phyloP scores from a whole-genome alignment of 345 rosid genomes.

The Hypericum androsaemum region DNA sequence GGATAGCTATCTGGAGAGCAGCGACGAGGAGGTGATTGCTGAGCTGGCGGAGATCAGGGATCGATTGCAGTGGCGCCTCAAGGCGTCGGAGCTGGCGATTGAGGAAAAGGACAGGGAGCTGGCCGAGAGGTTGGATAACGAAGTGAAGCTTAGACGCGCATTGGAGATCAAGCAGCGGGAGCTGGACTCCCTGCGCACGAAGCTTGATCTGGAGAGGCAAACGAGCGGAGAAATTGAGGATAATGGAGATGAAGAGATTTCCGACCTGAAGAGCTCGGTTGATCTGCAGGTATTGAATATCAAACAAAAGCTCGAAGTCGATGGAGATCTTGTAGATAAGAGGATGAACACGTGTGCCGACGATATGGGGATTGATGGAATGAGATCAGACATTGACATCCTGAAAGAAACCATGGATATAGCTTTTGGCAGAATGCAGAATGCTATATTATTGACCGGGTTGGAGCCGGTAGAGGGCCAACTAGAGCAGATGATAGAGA shows the following conservation, averaged over 20 bases:
- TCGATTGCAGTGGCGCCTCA: slow-evolving; percentile 57
- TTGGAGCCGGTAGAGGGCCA: no score
- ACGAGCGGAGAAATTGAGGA: slow-evolving; percentile 20
- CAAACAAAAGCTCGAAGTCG: slow-evolving; percentile 54
- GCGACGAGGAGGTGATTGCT: slow-evolving; percentile 44
- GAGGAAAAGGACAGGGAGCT: slow-evolving; percentile 54
- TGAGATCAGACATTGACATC: slow-evolving; percentile 50
- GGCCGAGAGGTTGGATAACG: slow-evolving; percentile 24
- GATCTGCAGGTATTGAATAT: slow-evolving; percentile 66
- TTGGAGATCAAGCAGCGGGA: slow-evolving; percentile 47
- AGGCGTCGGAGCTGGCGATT: slow-evolving; percentile 53
- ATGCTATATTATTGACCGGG: slow-evolving; percentile 32
- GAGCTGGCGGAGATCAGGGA: slow-evolving; percentile 61
- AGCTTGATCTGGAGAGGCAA: slow-evolving; percentile 28
- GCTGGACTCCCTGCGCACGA: slow-evolving; percentile 40
- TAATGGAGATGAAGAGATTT: slow-evolving; percentile 31
- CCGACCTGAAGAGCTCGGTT: slow-evolving; percentile 53
- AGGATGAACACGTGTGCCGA: slow-evolving; percentile 24
- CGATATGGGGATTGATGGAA: slow-evolving; percentile 33
- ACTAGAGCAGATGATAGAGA: no score
- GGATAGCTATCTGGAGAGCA: slow-evolving; percentile 32
- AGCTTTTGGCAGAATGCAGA: slow-evolving; percentile 38
- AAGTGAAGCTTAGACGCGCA: slow-evolving; percentile 43
- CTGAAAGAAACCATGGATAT: slow-evolving; percentile 67
- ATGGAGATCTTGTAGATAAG: slow-evolving; percentile 18